These are phyloP conservation scores for Priceomyces carsonii DNA, from an alignment of 805 yeast species.

Conservation along the genomic window DNA sequence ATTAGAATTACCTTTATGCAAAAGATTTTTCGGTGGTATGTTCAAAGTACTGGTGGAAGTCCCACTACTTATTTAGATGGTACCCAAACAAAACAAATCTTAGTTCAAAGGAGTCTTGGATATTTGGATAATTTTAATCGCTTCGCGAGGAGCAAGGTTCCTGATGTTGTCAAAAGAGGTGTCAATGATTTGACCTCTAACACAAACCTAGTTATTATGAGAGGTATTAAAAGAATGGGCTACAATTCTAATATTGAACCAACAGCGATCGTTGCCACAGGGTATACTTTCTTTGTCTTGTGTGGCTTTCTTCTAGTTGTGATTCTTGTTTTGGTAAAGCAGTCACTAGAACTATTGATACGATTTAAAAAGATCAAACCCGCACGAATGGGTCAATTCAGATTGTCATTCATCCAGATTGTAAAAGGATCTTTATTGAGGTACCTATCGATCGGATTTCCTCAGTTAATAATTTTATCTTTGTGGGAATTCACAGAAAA, in stretches of 20 bases:
- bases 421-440: conserved; percentile 79
- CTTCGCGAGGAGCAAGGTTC: conserved; percentile 12
- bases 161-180: conserved; percentile 1
- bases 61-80: conserved; percentile 70
- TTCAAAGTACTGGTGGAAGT: conserved; percentile 85
- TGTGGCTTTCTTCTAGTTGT: conserved; percentile 73
- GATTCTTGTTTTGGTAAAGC: conserved; percentile 55
- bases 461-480: conserved; percentile 76
- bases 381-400: conserved; percentile 48
- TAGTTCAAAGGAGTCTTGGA: conserved; percentile 68
- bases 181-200: conserved; percentile 46
- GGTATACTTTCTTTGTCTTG: conserved; percentile 80
- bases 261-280: conserved; percentile 81
- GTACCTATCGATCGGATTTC: conserved; percentile 80
- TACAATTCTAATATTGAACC: conserved; percentile 75
- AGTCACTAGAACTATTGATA: conserved; percentile 47
- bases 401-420: conserved; percentile 56
- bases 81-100: conserved; percentile 55
- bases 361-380: conserved; percentile 52
- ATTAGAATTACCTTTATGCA: conserved; percentile 83
- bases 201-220: conserved; percentile 59
- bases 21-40: conserved; percentile 78
- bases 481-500: conserved; percentile 82
- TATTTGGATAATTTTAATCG: conserved; percentile 25
- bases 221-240: conserved; percentile 88